Evolutionary conservation across 768 basidiomycete species (phyloP), one percentile per base, ranked within the genome.

Genomic region (Leccinum uliginosum): DNA sequence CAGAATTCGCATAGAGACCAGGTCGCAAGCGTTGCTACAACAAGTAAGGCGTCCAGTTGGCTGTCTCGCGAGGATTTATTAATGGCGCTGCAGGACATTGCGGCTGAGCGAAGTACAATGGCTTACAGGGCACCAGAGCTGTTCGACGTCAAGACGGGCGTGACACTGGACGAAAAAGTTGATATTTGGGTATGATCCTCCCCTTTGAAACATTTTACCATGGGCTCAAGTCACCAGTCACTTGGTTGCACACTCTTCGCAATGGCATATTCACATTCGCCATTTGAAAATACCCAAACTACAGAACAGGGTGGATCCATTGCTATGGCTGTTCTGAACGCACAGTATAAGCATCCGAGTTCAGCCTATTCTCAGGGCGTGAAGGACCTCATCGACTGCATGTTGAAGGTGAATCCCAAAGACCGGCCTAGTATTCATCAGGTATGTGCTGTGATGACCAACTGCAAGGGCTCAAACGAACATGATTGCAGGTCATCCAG

Each of bases 101-200:
- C 97, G 3, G 93, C 93, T 17, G 97, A 99, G 72, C 95, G 96
- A 71, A 96, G 93, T 62, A 93, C 94, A 12, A 98, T 99, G 97
- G 91, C 97, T 0, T 99, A 96, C 65, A 86, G 97, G 19, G 95
- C 97, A 2, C 97, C 97, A 0, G 97, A 99, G 67, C 78, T 99
- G 21, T 99, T 98, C 68, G 97, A 99, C 64, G 95, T 97, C 55
- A 96, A 96, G 70, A 98, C 94, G 5, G 92, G 91, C 23, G 76
- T 81, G 40, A 83, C 78, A 1, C 74, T 98, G 8, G 92, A 97
- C 63, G 96, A 98, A 75, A 95, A 93, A 67, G 94, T 97, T 11
- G 94, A 97, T 68, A 93, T 97, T 30, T 97, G 94, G 94, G 93
- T 93, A 74, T 55, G 84, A 71, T 24, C 19, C 11, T 32, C 26